Evolutionary conservation across 345 rosid species (phyloP).

Genomic region (Arabidopsis suecica): DNA sequence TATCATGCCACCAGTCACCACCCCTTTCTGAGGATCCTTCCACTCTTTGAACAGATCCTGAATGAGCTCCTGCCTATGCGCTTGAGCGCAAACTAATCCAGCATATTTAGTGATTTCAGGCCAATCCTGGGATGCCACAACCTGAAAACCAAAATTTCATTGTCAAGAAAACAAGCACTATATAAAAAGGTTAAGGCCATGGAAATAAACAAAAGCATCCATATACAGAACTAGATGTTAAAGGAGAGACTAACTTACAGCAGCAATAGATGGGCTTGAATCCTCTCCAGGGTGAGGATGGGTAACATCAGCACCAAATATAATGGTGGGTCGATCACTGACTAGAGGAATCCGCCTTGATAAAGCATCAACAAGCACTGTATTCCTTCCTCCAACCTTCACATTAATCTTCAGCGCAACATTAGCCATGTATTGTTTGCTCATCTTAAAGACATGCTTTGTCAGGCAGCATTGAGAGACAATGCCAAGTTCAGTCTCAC

Average conservation of each 20-base stretch:
- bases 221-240: background rate
- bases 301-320: conserved; percentile 99
- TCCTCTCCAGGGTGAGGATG: conserved; percentile 99
- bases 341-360: conserved; percentile 94
- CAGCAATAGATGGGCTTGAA: conserved; percentile 99
- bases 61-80: conserved; percentile 98
- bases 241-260: conserved; percentile 55
- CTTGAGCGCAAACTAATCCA: conserved; percentile 97
- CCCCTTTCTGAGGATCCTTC: conserved; percentile 94
- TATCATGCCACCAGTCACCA: conserved; percentile 97
- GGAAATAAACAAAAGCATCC: background rate
- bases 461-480: conserved; percentile 98
- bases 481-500: conserved; percentile 97
- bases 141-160: conserved; percentile 54
- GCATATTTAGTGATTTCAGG: conserved; percentile 98
- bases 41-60: conserved; percentile 93
- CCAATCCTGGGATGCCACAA: conserved; percentile 99
- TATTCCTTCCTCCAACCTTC: conserved; percentile 98
- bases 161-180: background rate
- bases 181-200: conserved; percentile 7
- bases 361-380: conserved; percentile 93
- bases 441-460: conserved; percentile 86
- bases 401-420: conserved; percentile 95
- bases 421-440: conserved; percentile 91
- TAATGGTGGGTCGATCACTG: conserved; percentile 91